Percentiles rank a stretch among this genome's conserved stretches.
Evolutionary conservation across 2,329 filamentous ascomycete genomes (phyloP).

Genomic region (Penicillium sp.): DNA sequence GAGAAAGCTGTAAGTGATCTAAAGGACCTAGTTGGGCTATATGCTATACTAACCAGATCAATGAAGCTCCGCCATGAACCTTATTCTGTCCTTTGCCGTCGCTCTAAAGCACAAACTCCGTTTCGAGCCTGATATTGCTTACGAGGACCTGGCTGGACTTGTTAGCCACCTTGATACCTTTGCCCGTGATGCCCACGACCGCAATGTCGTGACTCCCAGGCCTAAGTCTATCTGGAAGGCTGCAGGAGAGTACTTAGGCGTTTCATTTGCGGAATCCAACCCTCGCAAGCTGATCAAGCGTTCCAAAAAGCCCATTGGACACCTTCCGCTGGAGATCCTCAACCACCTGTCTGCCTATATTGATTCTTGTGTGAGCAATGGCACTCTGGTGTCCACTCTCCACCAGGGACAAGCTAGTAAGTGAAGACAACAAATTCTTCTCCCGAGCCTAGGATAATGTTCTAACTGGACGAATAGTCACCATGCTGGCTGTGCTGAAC

Average conservation of each 20-base stretch:
- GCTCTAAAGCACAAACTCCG: conserved; percentile 81
- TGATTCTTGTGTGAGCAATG: conserved; percentile 60
- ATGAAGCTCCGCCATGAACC: conserved; percentile 67
- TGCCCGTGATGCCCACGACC: conserved; percentile 63
- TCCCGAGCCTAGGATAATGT: background rate
- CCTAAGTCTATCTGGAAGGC: conserved; percentile 64
- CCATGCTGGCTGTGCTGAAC: conserved; percentile 66
- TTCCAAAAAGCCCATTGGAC: conserved; percentile 73
- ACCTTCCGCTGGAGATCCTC: conserved; percentile 81
- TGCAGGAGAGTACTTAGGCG: conserved; percentile 72
- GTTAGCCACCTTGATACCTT: conserved; percentile 76
- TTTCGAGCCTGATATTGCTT: conserved; percentile 79
- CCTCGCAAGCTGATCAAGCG: conserved; percentile 77
- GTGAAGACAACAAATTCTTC: conserved; percentile 9
- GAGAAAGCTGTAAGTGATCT: conserved; percentile 60
- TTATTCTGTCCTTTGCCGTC: conserved; percentile 76
- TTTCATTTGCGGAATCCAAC: conserved; percentile 77
- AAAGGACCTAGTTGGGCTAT: background rate
- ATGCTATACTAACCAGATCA: conserved; percentile 12
- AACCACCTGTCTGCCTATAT: conserved; percentile 71
- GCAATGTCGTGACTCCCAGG: conserved; percentile 36
- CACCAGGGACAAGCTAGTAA: conserved; percentile 45
- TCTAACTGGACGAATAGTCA: conserved; percentile 47
- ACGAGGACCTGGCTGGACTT: conserved; percentile 72
- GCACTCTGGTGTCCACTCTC: conserved; percentile 39